Evolutionary conservation across 495 filamentous ascomycete species (phyloP).

Genomic region (Achaetomiella virescens): DNA sequence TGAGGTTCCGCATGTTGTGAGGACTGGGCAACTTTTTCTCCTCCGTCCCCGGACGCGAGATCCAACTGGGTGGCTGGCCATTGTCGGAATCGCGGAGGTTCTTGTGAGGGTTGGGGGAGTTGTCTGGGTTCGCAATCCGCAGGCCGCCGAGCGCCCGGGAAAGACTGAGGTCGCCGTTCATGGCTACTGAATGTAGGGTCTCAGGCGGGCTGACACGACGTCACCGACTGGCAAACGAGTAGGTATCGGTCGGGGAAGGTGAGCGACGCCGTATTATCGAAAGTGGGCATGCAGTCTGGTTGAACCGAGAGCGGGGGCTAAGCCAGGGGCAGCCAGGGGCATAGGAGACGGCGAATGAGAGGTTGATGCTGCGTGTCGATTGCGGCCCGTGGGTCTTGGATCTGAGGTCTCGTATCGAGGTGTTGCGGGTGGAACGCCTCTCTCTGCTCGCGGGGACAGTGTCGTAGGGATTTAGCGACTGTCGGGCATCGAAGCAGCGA

Average conservation of each 20-base stretch:
- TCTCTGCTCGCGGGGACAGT: constrained; percentile 2
- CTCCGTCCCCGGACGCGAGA: constrained; percentile 5
- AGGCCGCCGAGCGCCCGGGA: constrained; percentile 90
- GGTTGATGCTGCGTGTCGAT: not conserved
- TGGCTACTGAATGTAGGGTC: constrained; percentile 31
- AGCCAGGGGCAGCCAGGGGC: not conserved
- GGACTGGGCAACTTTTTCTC: not conserved
- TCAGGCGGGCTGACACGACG: constrained; percentile 6
- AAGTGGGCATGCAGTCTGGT: constrained; percentile 11
- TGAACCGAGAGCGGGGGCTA: not conserved
- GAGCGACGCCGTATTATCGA: constrained; percentile 1
- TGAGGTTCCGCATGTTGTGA: constrained; percentile 9
- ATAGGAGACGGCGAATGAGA: constrained; percentile 13
- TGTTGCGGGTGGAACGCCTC: constrained; percentile 1
- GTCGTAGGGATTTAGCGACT: constrained; percentile 12
- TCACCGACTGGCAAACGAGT: not conserved
- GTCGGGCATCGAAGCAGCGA: constrained; percentile 11
- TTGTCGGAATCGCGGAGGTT: constrained; percentile 31
- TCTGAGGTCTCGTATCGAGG: constrained; percentile 8
- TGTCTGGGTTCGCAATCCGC: constrained; percentile 95
- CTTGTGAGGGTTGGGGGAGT: constrained; percentile 57
- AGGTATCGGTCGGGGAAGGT: constrained; percentile 2
- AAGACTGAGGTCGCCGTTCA: constrained; percentile 90
- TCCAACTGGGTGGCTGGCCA: constrained; percentile 5
- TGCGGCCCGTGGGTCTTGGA: constrained; percentile 2